Evolutionary conservation across 2,329 filamentous ascomycete species (phyloP), one percentile per base, ranked within the genome.

Genomic region (Penicillium concentricum): DNA sequence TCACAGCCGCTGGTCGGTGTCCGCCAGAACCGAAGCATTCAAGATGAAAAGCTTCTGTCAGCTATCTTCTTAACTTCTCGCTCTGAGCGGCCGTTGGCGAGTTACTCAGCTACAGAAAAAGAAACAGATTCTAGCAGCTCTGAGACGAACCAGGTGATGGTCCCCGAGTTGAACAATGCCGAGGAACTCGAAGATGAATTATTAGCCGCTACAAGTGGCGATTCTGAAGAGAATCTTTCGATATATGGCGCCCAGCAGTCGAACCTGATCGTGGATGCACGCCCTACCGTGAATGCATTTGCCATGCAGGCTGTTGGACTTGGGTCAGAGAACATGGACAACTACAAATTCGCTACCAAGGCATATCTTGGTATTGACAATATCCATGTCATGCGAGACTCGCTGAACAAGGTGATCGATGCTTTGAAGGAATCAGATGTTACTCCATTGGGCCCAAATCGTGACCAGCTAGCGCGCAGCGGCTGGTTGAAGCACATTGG

Each of bases 281-380:
- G 94, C 44, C 94, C 94, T 16, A 94, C 89, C 4, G 87, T 99
- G 65, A 99, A 99, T 72, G 94, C 94, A 20, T 87, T 92, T 64
- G 92, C 92, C 7, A 97, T 97, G 84, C 92, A 97, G 72, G 90
- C 92, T 4, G 87, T 93, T 61, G 94, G 94, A 7, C 87, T 92
- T 72, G 94, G 94, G 2, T 96, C 93, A 0, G 94, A 99, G 75
- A 96, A 97, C 68, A 97, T 97, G 90, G 91, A 96, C 62, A 89
- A 96, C 74, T 99, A 99, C 78, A 91, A 89, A 60, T 93, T 92
- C 68, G 91, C 92, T 16, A 88, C 88, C 57, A 96, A 97, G 74
- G 88, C 89, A 30, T 99, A 95, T 70, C 83, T 99, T 54, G 94
- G 91, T 61, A 99, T 99, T 68, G 93, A 95, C 73, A 99, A 99